These are phyloP conservation scores for Cubamyces lactineus DNA, from an alignment of 768 basidiomycete genomes.

Conservation along the genomic window DNA sequence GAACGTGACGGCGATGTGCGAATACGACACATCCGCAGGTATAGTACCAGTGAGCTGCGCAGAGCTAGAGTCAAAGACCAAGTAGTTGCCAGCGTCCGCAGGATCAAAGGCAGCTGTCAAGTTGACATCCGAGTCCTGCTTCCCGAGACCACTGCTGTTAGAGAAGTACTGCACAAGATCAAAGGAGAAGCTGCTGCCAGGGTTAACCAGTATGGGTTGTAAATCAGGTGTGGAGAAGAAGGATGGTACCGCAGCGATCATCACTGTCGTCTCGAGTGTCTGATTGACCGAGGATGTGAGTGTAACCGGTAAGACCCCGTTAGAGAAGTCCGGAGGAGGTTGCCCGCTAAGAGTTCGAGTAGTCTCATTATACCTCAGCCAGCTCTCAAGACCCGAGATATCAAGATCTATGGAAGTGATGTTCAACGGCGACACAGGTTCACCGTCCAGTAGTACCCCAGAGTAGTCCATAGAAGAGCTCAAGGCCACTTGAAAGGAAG, in stretches of 20 bases:
- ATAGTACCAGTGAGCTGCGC: conserved; percentile 59
- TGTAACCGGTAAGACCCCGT: conserved; percentile 56
- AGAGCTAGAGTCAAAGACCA: conserved; percentile 52
- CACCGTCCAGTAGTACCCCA: conserved; percentile 66
- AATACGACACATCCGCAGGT: conserved; percentile 47
- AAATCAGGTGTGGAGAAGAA: conserved; percentile 66
- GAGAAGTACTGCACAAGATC: conserved; percentile 59
- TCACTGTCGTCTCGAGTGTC: conserved; percentile 61
- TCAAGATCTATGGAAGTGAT: conserved; percentile 63
- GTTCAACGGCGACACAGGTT: conserved; percentile 58
- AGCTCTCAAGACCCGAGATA: conserved; percentile 53
- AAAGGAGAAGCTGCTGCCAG: conserved; percentile 55
- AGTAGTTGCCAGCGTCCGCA: conserved; percentile 47
- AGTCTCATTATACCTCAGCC: conserved; percentile 62
- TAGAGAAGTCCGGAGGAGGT: conserved; percentile 51
- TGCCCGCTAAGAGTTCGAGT: conserved; percentile 66
- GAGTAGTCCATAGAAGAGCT: conserved; percentile 60
- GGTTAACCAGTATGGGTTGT: conserved; percentile 57
- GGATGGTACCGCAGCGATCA: conserved; percentile 69
- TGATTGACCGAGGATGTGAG: conserved; percentile 71
- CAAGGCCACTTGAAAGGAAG: conserved; percentile 55
- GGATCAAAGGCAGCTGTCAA: conserved; percentile 62
- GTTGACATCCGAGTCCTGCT: conserved; percentile 48
- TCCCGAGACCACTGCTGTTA: conserved; percentile 42
- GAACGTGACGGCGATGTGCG: conserved; percentile 57